Conservation (phyloP, 345 rosid genomes). For the Eutrema japonicum region DNA sequence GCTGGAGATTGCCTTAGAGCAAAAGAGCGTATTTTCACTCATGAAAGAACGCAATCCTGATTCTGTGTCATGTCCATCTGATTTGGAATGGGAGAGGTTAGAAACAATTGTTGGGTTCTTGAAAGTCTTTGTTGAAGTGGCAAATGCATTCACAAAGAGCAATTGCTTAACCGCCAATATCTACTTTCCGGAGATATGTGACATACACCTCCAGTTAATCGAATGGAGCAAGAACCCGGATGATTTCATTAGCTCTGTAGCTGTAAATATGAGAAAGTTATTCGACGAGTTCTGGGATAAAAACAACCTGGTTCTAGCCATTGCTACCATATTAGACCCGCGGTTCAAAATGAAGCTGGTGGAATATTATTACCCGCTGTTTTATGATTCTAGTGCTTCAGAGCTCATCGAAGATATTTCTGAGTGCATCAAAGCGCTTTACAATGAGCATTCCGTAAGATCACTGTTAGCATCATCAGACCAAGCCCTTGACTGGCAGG, state of each 20-base stretch:
- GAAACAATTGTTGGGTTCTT: constrained; percentile 51
- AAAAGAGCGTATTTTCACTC: constrained; percentile 53
- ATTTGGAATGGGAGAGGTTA: constrained; percentile 66
- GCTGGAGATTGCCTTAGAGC: constrained; percentile 66
- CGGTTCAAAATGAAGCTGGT: constrained; percentile 82
- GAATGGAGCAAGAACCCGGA: constrained; percentile 78
- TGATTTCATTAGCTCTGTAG: constrained; percentile 56
- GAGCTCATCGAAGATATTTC: constrained; percentile 61
- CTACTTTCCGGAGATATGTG: constrained; percentile 71
- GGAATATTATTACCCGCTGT: constrained; percentile 71
- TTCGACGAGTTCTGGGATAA: constrained; percentile 79
- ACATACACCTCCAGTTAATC: constrained; percentile 63
- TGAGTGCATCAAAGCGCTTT: constrained; percentile 60
- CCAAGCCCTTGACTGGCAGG: constrained; percentile 61
- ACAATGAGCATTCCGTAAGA: constrained; percentile 71
- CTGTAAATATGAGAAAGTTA: constrained; percentile 61
- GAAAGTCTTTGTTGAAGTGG: constrained; percentile 66
- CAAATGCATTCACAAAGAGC: constrained; percentile 53
- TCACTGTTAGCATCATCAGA: constrained; percentile 63
- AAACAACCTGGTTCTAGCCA: constrained; percentile 67
- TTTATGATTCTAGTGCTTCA: constrained; percentile 59
- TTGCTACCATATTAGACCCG: constrained; percentile 81
- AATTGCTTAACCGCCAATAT: constrained; percentile 61
- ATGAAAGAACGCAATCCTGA: constrained; percentile 51
- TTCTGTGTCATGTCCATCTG: constrained; percentile 56